These are phyloP conservation scores for Neurospora terricola DNA, from an alignment of 495 filamentous ascomycete species.

Conservation along the genomic window DNA sequence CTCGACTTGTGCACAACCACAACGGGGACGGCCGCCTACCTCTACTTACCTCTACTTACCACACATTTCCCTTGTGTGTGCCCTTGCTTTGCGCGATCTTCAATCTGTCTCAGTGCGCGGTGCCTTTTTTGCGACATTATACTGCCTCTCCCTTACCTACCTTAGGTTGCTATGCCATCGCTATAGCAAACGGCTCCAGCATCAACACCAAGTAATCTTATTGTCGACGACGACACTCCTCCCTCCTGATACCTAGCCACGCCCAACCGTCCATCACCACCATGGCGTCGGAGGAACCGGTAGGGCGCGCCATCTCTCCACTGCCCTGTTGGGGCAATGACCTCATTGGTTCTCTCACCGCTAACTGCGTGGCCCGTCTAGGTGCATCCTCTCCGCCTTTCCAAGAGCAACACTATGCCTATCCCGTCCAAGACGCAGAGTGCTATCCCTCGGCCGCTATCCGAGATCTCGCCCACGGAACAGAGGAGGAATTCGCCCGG, in stretches of 20 bases:
- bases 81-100: not conserved
- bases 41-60: not conserved
- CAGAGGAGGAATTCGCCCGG: slow-evolving; percentile 63
- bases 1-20: not conserved
- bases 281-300: slow-evolving; percentile 33
- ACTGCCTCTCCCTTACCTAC: not conserved
- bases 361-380: slow-evolving; percentile 9
- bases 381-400: slow-evolving; percentile 50
- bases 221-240: not conserved
- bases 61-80: not conserved
- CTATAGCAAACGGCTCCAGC: not conserved
- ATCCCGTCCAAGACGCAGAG: slow-evolving; percentile 34
- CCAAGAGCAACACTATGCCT: slow-evolving; percentile 38
- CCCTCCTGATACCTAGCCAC: not conserved
- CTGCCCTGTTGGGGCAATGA: not conserved
- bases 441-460: slow-evolving; percentile 42
- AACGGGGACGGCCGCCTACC: not conserved
- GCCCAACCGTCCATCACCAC: not conserved
- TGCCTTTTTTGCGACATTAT: not conserved
- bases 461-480: slow-evolving; percentile 48
- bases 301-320: slow-evolving; percentile 15
- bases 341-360: not conserved
- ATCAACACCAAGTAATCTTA: not conserved
- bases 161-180: slow-evolving; percentile 3
- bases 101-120: not conserved